Conservation (phyloP, 257 asterid species). For the Leptodermis oblonga region DNA sequence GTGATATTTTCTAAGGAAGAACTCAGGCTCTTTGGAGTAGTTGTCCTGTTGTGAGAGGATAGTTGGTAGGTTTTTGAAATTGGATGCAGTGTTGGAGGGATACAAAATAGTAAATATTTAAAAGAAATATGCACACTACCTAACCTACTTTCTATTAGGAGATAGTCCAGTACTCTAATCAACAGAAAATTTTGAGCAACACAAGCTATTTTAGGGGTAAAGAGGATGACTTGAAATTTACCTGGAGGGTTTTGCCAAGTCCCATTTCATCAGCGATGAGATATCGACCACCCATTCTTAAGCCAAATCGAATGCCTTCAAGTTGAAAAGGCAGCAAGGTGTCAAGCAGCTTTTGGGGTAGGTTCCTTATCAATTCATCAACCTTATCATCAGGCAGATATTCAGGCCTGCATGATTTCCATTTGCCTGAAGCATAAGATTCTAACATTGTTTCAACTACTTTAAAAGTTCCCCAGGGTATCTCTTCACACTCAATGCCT, state of each 20-base stretch:
- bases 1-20: neutral
- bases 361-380: constrained; percentile 56
- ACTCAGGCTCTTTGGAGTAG: neutral
- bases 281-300: constrained; percentile 92
- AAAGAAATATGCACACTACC: neutral
- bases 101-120: neutral
- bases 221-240: constrained; percentile 10
- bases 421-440: constrained; percentile 47
- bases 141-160: neutral
- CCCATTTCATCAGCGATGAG: constrained; percentile 99
- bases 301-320: constrained; percentile 83
- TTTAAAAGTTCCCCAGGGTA: constrained; percentile 83
- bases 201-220: neutral
- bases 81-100: neutral
- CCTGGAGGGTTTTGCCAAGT: constrained; percentile 96
- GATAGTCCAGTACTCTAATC: neutral
- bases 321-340: constrained; percentile 81
- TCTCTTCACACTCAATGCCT: constrained; percentile 71
- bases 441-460: constrained; percentile 73
- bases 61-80: neutral
- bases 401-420: constrained; percentile 93
- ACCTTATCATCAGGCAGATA: constrained; percentile 81
- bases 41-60: neutral
- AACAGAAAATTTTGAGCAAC: neutral
- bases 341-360: constrained; percentile 56